Conservation (phyloP, 495 filamentous ascomycete species). For the Immersiella caudata region DNA sequence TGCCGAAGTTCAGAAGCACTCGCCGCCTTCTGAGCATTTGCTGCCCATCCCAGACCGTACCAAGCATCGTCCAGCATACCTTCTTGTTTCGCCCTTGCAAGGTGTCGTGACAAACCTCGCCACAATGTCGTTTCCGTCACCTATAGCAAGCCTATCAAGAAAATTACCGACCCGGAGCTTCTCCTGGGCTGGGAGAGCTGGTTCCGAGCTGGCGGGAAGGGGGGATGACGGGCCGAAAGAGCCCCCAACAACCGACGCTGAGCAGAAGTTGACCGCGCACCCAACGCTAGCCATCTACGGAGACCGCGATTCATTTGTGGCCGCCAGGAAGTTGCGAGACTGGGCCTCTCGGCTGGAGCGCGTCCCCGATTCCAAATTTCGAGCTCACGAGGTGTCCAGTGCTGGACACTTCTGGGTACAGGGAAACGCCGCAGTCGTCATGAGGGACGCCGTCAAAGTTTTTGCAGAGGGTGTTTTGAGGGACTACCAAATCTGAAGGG, state of each 20-base stretch:
- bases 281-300: constrained; percentile 77
- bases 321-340: constrained; percentile 62
- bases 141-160: constrained; percentile 24
- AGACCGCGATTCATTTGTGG: constrained; percentile 75
- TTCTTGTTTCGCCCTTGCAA: constrained; percentile 80
- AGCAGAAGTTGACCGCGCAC: constrained; percentile 59
- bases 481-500: not conserved
- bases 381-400: constrained; percentile 60
- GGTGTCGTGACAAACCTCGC: constrained; percentile 62
- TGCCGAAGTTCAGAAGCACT: constrained; percentile 21
- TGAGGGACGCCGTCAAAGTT: constrained; percentile 43
- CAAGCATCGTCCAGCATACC: constrained; percentile 58
- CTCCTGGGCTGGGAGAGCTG: constrained; percentile 10
- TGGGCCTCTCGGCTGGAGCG: constrained; percentile 67
- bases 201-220: not conserved
- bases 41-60: constrained; percentile 29
- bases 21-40: constrained; percentile 27
- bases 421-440: constrained; percentile 56
- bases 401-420: constrained; percentile 89
- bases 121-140: constrained; percentile 53
- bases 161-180: constrained; percentile 24
- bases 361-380: constrained; percentile 47
- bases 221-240: not conserved
- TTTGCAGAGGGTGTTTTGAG: constrained; percentile 27
- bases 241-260: constrained; percentile 29